phyloP scores from a whole-genome alignment of 106 monocot species.

The Dendrobium huoshanense region DNA sequence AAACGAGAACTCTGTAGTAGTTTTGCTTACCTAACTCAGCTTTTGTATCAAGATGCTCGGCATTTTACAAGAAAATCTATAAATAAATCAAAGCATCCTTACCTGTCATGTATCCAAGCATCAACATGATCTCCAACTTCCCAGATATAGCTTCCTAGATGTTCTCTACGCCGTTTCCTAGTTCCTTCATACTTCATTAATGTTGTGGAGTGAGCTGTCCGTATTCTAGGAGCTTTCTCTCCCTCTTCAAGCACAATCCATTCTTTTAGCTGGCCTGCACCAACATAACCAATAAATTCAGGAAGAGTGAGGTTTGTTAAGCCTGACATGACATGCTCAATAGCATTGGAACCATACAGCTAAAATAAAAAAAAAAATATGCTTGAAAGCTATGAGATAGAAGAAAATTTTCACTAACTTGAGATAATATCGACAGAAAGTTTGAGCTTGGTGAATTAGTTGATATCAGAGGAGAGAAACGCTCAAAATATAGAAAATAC shows the following conservation, averaged over 20 bases:
- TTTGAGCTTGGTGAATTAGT: not conserved
- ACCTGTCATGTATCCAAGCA: conserved; percentile 75
- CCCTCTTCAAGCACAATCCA: conserved; percentile 62
- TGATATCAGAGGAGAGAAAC: not conserved
- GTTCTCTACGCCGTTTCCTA: conserved; percentile 67
- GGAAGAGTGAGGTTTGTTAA: not conserved
- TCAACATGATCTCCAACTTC: conserved; percentile 82
- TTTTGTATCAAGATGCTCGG: not conserved
- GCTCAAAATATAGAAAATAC: not conserved
- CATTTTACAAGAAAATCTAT: not conserved
- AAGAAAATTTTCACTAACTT: not conserved
- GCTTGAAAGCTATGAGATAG: not conserved
- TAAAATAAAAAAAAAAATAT: not conserved
- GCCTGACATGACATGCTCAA: conserved; percentile 1
- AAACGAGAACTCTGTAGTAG: not conserved
- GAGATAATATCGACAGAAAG: not conserved
- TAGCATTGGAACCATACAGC: not conserved
- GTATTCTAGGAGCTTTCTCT: conserved; percentile 62
- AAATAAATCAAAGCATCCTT: conserved; percentile 15
- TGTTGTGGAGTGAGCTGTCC: conserved; percentile 46
- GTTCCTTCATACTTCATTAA: conserved; percentile 47
- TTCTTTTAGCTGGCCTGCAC: conserved; percentile 48
- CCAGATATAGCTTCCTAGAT: conserved; percentile 39
- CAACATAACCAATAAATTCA: not conserved
- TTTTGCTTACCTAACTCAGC: not conserved